Base-by-base conservation (phyloP, 345 rosid species). In the Moringa oleifera region DNA sequence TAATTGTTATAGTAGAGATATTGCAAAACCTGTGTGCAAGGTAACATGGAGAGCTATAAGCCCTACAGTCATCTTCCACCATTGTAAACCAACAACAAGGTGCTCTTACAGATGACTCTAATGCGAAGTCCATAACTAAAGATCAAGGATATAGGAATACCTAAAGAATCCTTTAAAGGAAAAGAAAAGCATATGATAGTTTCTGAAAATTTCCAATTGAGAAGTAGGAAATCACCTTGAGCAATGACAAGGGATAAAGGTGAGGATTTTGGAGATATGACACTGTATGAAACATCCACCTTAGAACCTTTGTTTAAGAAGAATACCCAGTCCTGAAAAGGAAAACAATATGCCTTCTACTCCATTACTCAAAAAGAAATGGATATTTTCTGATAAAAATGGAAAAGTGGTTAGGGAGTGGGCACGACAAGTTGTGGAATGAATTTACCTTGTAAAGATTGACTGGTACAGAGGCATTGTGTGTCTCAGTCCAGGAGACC, bases 181-280 rank as follows among this genome's bases (percentile, higher is more conserved):
- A 15, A 15, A 4, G 47, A 41, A 41, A 41, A 41, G 47, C 2
- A 41, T n/a, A 28, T 41, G 47, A 41, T 41, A 23, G 22, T 18
- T 10, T 22, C 59, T 33, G 22, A 56, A 22, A 60, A 9, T 6
- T 46, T 23, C 13, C 21, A 41, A 41, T 41, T 11, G 17, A 33
- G 16, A 7, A 20, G 51, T 1, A 24, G 23, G 62, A 41, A 37
- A 50, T 56, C 66, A 85, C 91, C 91, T 76, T 59, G 54, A 54
- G 79, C 80, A 74, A 85, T 72, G 58, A 81, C 85, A 64, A 85
- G 83, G 58, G 75, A 79, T 63, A 85, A 33, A 61, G 83, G 75
- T 7, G 65, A 59, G 51, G 81, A 58, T 9, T 61, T 58, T 23
- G 60, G 22, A 36, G 88, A 77, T 58, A 61, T 79, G 31, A 85